phyloP scores from a whole-genome alignment of 2,329 filamentous ascomycete genomes.

The Samsoniella hepiali region DNA sequence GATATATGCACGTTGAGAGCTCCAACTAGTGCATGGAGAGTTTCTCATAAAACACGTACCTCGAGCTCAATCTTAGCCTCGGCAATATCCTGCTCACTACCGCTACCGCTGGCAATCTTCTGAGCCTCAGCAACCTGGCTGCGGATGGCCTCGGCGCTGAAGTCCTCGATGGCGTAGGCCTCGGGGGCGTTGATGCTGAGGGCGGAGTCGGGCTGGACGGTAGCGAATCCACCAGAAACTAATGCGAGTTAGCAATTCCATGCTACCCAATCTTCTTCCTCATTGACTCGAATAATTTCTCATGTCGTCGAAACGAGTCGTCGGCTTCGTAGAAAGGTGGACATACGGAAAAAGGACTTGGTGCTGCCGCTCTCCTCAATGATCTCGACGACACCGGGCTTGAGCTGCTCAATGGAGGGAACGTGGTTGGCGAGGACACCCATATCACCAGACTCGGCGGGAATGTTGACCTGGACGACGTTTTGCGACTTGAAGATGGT shows the following conservation, averaged over 20 bases:
- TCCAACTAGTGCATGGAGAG: background rate
- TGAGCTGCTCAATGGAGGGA: constrained; percentile 97
- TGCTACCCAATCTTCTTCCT: background rate
- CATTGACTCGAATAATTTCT: background rate
- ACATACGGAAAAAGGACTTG: constrained; percentile 98
- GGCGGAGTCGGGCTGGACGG: constrained; percentile 90
- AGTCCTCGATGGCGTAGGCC: constrained; percentile 91
- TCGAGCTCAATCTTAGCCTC: constrained; percentile 99
- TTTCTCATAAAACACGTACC: constrained; percentile 50
- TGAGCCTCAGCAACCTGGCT: constrained; percentile 91
- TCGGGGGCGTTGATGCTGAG: constrained; percentile 99
- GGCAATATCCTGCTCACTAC: constrained; percentile 95
- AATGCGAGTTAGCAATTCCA: constrained; percentile 17
- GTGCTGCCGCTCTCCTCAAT: constrained; percentile 82
- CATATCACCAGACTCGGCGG: constrained; percentile 98
- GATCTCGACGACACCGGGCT: constrained; percentile 92
- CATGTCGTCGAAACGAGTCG: background rate
- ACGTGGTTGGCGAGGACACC: constrained; percentile 99
- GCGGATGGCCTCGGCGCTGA: constrained; percentile 85
- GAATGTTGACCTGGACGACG: constrained; percentile 95
- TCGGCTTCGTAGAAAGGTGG: constrained; percentile 5
- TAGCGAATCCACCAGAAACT: constrained; percentile 97
- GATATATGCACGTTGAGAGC: background rate
- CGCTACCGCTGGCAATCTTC: constrained; percentile 86
- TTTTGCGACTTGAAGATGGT: constrained; percentile 66